Evolutionary conservation across 2,329 filamentous ascomycete genomes (phyloP).

Genomic region (Phaeosphaeria sp.): DNA sequence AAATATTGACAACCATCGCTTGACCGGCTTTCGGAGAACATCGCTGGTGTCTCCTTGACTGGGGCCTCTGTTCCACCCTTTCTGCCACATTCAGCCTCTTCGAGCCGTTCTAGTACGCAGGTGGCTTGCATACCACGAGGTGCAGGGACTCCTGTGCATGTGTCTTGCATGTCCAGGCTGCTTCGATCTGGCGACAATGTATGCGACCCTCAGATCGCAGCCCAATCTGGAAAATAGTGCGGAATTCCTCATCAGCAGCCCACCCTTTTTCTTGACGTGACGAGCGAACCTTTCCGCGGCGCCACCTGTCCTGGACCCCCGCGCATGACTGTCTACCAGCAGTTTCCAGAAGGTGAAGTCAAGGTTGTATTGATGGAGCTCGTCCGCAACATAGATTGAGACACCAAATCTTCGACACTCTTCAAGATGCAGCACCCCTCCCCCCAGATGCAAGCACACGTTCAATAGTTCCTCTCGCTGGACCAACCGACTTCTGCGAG

Average conservation of each 20-base stretch:
- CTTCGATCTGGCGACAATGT: not conserved
- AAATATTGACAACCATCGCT: not conserved
- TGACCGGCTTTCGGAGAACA: not conserved
- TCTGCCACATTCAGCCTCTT: constrained; percentile 1
- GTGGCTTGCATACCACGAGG: constrained; percentile 4
- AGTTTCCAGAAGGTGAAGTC: too few species aligned
- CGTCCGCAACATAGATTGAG: too few species aligned
- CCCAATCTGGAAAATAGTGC: not conserved
- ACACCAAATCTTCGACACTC: too few species aligned
- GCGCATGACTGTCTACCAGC: too few species aligned
- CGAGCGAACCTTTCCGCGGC: too few species aligned
- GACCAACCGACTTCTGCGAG: too few species aligned
- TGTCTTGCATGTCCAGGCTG: not conserved
- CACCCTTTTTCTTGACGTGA: too few species aligned
- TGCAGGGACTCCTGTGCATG: not conserved
- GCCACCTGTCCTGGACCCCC: too few species aligned
- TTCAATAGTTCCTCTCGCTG: too few species aligned
- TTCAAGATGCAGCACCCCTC: too few species aligned
- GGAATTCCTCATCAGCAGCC: not conserved
- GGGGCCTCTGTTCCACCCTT: not conserved
- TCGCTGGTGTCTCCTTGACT: not conserved
- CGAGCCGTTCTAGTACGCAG: constrained; percentile 1
- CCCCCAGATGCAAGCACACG: too few species aligned
- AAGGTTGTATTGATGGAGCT: too few species aligned
- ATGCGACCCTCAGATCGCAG: not conserved